phyloP scores from a whole-genome alignment of 768 basidiomycete species.

The Russula foetens region DNA sequence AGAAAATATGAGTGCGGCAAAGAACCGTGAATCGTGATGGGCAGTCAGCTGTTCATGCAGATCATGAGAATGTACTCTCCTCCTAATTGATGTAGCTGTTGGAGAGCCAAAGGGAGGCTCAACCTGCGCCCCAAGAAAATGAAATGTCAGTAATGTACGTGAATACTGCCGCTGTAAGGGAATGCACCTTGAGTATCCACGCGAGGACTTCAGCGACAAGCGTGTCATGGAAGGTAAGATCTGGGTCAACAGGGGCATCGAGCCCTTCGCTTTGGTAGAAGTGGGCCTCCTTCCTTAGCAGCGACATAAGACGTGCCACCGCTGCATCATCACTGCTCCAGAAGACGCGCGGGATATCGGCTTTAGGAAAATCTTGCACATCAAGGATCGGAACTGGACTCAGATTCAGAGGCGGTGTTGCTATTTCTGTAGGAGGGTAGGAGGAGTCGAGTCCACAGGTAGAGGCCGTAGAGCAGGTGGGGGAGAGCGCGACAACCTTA shows the following conservation, averaged over 20 bases:
- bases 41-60: slow-evolving; percentile 15
- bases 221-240: neutral
- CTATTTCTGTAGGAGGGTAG: slow-evolving; percentile 7
- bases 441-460: neutral
- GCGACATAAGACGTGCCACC: neutral
- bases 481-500: neutral
- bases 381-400: neutral
- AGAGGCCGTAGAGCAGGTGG: too few species aligned
- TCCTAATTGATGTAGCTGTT: neutral
- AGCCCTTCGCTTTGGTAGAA: neutral
- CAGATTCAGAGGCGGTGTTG: neutral
- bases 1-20: slow-evolving; percentile 15
- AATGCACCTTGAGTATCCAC: slow-evolving; percentile 17
- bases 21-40: slow-evolving; percentile 15
- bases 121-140: neutral
- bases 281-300: slow-evolving; percentile 3
- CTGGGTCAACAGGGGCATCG: neutral
- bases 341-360: neutral
- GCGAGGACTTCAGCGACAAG: slow-evolving; percentile 4
- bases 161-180: neutral
- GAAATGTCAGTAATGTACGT: neutral
- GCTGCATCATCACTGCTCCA: slow-evolving; percentile 2
- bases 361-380: neutral
- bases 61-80: slow-evolving; percentile 3
- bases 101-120: slow-evolving; percentile 6